Conservation (phyloP, 2,329 filamentous ascomycete species). For the Xylaria sp. region DNA sequence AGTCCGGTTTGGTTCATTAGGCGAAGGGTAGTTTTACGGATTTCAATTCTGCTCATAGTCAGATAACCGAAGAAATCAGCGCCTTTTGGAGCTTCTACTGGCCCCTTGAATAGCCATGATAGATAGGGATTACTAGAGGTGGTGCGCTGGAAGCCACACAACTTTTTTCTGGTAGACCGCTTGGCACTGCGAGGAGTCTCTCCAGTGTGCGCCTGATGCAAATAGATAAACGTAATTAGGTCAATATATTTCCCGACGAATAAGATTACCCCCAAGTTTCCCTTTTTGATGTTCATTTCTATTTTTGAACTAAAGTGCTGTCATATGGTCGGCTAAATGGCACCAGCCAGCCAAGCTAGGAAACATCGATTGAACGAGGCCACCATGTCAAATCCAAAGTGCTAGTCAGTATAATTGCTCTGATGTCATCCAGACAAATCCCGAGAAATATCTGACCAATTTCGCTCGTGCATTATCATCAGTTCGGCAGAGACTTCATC, state of each 20-base stretch:
- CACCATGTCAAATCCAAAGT: constrained; percentile 8
- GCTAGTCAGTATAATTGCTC: constrained; percentile 28
- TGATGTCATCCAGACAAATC: constrained; percentile 14
- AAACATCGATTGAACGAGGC: not conserved
- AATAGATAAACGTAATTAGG: constrained; percentile 2
- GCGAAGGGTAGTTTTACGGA: no score
- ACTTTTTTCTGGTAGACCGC: no score
- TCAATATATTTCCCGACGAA: constrained; percentile 16
- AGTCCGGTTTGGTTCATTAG: no score
- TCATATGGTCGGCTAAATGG: constrained; percentile 24
- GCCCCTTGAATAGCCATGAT: no score
- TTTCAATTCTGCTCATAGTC: no score
- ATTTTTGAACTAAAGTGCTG: constrained; percentile 18
- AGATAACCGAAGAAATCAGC: no score
- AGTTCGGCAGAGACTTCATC: constrained; percentile 19
- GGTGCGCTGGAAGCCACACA: no score
- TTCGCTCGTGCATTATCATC: constrained; percentile 11
- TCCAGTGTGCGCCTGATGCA: not conserved
- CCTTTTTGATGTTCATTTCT: not conserved
- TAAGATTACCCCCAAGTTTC: not conserved
- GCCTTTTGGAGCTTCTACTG: no score
- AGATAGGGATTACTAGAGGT: no score
- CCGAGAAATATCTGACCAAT: constrained; percentile 11
- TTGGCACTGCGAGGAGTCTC: no score
- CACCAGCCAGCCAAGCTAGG: not conserved